Evolutionary conservation across 2,329 filamentous ascomycete species (phyloP), one percentile per base, ranked within the genome.

Genomic region (Xylariaceae sp.): DNA sequence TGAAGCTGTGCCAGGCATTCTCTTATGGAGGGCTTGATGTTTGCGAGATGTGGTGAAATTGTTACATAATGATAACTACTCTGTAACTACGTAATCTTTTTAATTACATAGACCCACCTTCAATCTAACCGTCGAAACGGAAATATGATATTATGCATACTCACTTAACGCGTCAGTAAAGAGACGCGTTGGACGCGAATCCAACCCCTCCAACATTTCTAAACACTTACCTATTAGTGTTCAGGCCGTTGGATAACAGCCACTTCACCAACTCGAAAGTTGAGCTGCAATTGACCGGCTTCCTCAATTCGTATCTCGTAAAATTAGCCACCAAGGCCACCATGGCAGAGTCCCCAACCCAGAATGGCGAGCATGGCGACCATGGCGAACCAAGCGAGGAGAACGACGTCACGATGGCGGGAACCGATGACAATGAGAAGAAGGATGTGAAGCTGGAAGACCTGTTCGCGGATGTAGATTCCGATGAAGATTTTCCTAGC

Each of bases 401-500:
- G 34, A 47, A 70, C 36, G 74, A 77, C 49, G 67, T 76, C 51
- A 68, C 71, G 37, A 77, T 77, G 74, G 67, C 63, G 19, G 72
- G 72, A 44, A 47, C 49, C 26, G 55, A 57, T 15, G 62, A 61
- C 9, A 59, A 65, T 12, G 61, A 61, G 5, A 76, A 76, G 55
- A 72, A 75, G 21, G 74, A 78, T 39, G 70, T 76, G 42, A 82
- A 80, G 53, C 69, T 86, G 6, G 81, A 84, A 46, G 80, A 84
- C 4, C 61, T 86, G 10, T 85, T 85, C 51, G 76, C 72, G 32
- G 80, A 83, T 58, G 73, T 74, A 16, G 80, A 83, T 42, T 83
- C 79, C 1, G 81, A 85, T 58, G 80, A 83, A 0, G 83, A 86
- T 57, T 84, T 85, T 47, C 76, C 79, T 6, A 80, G 74, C 60